Percentiles rank a stretch among this genome's conserved stretches.
phyloP scores from a whole-genome alignment of 129 eudicot genomes.

The Pseudognaphalium luteoalbum region DNA sequence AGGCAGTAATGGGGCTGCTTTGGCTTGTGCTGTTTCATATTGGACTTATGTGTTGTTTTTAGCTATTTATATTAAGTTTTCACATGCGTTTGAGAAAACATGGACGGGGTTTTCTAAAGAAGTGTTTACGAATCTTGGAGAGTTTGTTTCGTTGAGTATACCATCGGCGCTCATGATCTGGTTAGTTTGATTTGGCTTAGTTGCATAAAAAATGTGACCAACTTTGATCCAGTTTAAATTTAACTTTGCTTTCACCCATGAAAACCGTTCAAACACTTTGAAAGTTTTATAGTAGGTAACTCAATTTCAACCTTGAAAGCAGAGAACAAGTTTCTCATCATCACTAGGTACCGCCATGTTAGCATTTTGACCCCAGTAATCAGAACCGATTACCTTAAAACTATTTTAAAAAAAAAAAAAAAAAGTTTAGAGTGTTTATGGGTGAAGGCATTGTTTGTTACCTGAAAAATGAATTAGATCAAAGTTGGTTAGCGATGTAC shows the following conservation, averaged over 20 bases:
- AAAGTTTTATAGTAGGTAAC: too few relatives aligned
- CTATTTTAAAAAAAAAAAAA: too few relatives aligned
- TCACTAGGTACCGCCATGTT: too few relatives aligned
- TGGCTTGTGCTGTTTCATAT: not conserved
- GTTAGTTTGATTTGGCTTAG: slow-evolving; percentile 11
- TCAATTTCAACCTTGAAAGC: too few relatives aligned
- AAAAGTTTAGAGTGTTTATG: too few relatives aligned
- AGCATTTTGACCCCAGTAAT: too few relatives aligned
- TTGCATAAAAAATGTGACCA: not conserved
- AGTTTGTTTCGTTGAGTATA: slow-evolving; percentile 29
- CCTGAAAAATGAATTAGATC: too few relatives aligned
- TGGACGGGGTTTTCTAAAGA: slow-evolving; percentile 41
- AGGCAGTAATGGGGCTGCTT: not conserved
- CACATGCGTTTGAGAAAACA: slow-evolving; percentile 30
- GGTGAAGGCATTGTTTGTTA: too few relatives aligned
- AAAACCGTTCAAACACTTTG: too few relatives aligned
- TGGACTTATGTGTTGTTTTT: not conserved
- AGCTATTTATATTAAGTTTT: slow-evolving; percentile 33
- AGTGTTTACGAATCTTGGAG: slow-evolving; percentile 18
- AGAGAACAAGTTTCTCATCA: too few relatives aligned
- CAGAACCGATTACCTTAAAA: too few relatives aligned
- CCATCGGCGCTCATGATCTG: slow-evolving; percentile 44
- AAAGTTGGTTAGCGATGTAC: not conserved
- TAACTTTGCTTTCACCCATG: too few relatives aligned
- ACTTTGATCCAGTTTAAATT: not conserved